Percentiles rank a stretch among this genome's conserved stretches.
Evolutionary conservation across 257 asterid species (phyloP).

Genomic region (Eustoma russellianum): DNA sequence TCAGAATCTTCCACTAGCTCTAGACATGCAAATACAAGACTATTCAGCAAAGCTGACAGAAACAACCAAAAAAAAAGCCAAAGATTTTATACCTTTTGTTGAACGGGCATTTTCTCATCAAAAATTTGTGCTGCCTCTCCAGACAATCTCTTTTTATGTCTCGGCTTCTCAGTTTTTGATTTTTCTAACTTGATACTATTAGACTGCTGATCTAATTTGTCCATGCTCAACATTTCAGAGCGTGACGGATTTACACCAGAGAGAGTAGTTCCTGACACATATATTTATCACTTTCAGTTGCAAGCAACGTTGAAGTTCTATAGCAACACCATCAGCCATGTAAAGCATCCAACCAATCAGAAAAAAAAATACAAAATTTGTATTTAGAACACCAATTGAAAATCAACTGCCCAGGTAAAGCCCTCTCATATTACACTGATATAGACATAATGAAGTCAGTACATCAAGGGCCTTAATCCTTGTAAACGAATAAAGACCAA

Average conservation of each 20-base stretch:
- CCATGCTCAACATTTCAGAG: conserved; percentile 34
- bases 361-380: no score
- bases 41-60: not conserved
- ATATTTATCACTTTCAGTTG: conserved; percentile 11
- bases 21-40: not conserved
- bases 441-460: no score
- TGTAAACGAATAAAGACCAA: no score
- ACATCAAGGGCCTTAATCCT: no score
- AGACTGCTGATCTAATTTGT: conserved; percentile 25
- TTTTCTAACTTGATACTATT: conserved; percentile 33
- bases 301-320: conserved; percentile 3
- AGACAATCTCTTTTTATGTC: conserved; percentile 35
- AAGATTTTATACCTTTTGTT: conserved; percentile 54
- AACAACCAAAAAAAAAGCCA: not conserved
- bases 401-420: no score
- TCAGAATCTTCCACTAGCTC: not conserved
- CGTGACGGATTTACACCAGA: conserved; percentile 42
- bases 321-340: not conserved
- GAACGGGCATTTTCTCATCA: conserved; percentile 59
- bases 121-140: conserved; percentile 75
- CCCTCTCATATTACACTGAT: no score
- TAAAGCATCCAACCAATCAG: no score
- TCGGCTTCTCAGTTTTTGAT: conserved; percentile 62
- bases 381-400: not conserved
- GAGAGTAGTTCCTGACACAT: conserved; percentile 40